A percentile compares a stretch with the other conserved stretches of the same genome.
Conservation (phyloP, 345 rosid species). For the Pseudoturritis turrita region DNA sequence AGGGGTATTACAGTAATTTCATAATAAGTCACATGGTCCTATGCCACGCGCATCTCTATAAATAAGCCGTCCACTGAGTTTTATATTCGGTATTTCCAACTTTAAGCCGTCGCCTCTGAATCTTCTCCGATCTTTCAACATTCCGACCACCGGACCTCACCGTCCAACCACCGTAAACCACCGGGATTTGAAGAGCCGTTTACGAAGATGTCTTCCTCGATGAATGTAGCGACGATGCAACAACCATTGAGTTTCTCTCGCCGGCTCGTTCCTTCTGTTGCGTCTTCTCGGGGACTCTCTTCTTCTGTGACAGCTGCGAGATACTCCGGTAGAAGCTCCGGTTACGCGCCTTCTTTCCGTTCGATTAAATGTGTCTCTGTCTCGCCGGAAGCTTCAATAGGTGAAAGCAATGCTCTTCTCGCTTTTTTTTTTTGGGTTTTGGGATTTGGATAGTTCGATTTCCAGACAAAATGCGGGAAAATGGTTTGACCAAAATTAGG, state of each 20-base stretch:
- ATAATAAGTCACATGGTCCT: neutral
- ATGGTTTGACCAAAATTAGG: neutral
- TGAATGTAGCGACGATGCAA: conserved; percentile 34
- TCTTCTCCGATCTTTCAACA: neutral
- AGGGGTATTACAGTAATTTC: conserved; percentile 8
- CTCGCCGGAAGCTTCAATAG: conserved; percentile 25
- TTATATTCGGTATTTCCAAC: neutral
- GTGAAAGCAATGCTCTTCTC: conserved; percentile 28
- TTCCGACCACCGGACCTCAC: conserved; percentile 4
- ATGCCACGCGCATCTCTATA: conserved; percentile 18
- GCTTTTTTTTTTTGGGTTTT: neutral
- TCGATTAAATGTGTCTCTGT: conserved; percentile 39
- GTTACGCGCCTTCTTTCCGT: conserved; percentile 22
- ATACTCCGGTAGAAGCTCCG: conserved; percentile 17
- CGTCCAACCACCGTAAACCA: neutral
- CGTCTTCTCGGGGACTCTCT: conserved; percentile 7
- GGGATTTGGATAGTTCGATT: conserved; percentile 23
- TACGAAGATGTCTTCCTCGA: conserved; percentile 6
- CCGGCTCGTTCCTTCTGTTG: conserved; percentile 16
- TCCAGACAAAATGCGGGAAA: conserved; percentile 24
- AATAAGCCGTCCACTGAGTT: neutral
- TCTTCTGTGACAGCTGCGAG: conserved; percentile 21
- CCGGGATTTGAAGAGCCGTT: neutral
- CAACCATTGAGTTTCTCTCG: conserved; percentile 32
- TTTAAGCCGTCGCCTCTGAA: conserved; percentile 28